These are phyloP conservation scores for Coniochaeta sp. DNA, from an alignment of 2,329 filamentous ascomycete species.

Conservation along the genomic window DNA sequence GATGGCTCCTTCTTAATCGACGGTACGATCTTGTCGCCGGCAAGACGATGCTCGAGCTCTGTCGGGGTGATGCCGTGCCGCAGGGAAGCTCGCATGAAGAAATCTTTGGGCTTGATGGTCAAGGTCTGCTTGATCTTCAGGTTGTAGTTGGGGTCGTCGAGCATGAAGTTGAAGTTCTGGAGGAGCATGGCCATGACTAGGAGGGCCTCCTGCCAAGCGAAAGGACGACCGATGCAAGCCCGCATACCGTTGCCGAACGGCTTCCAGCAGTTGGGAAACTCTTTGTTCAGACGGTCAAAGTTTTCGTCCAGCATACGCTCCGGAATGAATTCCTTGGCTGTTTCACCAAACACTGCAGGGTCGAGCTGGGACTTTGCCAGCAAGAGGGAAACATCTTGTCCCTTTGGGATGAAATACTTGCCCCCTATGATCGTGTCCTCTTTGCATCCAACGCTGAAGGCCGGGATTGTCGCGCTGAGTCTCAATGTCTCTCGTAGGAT, in stretches of 20 bases:
- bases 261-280: slow-evolving; percentile 59
- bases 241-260: slow-evolving; percentile 55
- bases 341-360: slow-evolving; percentile 55
- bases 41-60: slow-evolving; percentile 36
- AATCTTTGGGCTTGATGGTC: slow-evolving; percentile 56
- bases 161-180: slow-evolving; percentile 62
- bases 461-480: slow-evolving; percentile 51
- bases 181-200: slow-evolving; percentile 55
- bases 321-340: slow-evolving; percentile 58
- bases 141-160: slow-evolving; percentile 53
- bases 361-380: slow-evolving; percentile 52
- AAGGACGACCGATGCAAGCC: slow-evolving; percentile 64
- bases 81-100: slow-evolving; percentile 52
- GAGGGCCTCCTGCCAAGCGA: slow-evolving; percentile 67
- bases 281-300: slow-evolving; percentile 52
- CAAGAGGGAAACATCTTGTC: slow-evolving; percentile 40
- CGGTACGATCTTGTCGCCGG: slow-evolving; percentile 17
- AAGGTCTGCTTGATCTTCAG: slow-evolving; percentile 48
- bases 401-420: slow-evolving; percentile 50
- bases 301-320: slow-evolving; percentile 65
- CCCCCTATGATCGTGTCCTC: slow-evolving; percentile 50
- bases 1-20: slow-evolving; percentile 36
- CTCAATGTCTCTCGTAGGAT: slow-evolving; percentile 59
- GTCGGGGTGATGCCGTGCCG: slow-evolving; percentile 51
- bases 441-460: slow-evolving; percentile 45